Evolutionary conservation across 2,329 filamentous ascomycete genomes (phyloP), one percentile per base, ranked within the genome.

Genomic region (Scedosporium apiospermum): DNA sequence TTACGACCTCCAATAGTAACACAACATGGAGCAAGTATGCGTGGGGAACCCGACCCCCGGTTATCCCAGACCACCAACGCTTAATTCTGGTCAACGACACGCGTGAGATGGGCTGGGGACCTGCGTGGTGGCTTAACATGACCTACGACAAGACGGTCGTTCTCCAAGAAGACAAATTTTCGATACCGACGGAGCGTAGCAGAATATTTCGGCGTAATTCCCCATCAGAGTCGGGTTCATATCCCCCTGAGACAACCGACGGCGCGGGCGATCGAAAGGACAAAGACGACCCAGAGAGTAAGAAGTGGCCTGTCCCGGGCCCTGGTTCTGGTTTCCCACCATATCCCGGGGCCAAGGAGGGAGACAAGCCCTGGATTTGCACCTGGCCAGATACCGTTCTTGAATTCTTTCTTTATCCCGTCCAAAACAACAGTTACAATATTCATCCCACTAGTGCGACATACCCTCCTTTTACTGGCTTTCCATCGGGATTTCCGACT

Each of bases 301-400:
- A 77, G 62, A 44, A 44, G 9, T 46, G 42, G 38, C 57, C 57
- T 14, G 71, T 71, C 0, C 63, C 76, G 16, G 60, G 62, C 6
- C 57, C 57, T 42, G 71, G 71, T 0, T 62, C 76, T 18, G 60
- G 62, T 4, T 60, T 62, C 12, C 61, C 46, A 7, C 34, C 6
- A 14, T 9, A 57, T 6, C 53, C 61, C n/a, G 69, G 70, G 10
- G 74, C 75, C 0, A 69, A 76, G 64, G 69, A 71, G 0, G 83
- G 82, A 2, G 82, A 85, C 57, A 80, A 73, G 63, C 79, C 80
- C 1, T 86, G 83, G 83, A 76, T 86, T 23, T 86, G 83, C 68
- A 80, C 75, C 1, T 86, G 83, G 83, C 80, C 82, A 2, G 74
- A 78, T 30, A 84, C 82, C 0, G 74, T 77, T 2, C 73, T 86